Evolutionary conservation across 108 stramenopile genomes (phyloP).

Genomic region (Phaeodactylum tricornutum): DNA sequence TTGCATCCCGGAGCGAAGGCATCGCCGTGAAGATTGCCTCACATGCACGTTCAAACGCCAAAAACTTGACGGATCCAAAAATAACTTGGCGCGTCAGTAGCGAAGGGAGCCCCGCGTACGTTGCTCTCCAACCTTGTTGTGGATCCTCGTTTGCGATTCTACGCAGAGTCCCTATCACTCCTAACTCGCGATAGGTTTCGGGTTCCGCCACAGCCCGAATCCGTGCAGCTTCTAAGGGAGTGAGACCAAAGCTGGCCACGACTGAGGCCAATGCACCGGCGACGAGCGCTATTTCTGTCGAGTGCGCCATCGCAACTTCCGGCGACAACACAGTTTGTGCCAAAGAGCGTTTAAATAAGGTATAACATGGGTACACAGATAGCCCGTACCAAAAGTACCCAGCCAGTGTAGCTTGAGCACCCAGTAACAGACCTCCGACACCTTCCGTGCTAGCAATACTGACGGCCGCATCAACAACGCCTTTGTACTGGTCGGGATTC

Average conservation of each 20-base stretch:
- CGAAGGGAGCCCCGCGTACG: slow-evolving; percentile 86
- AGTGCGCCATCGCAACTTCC: slow-evolving; percentile 46
- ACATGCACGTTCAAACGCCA: slow-evolving; percentile 85
- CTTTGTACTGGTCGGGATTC: slow-evolving; percentile 37
- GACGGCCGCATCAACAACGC: slow-evolving; percentile 16
- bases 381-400: slow-evolving; percentile 93
- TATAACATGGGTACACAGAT: slow-evolving; percentile 86
- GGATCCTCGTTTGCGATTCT: slow-evolving; percentile 55
- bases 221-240: slow-evolving; percentile 74
- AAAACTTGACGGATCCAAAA: slow-evolving; percentile 91
- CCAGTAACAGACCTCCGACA: slow-evolving; percentile 48
- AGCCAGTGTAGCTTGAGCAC: slow-evolving; percentile 81
- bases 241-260: slow-evolving; percentile 83
- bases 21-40: slow-evolving; percentile 47
- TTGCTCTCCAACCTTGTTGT: slow-evolving; percentile 39
- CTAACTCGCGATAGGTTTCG: slow-evolving; percentile 36
- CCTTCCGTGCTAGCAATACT: slow-evolving; percentile 72
- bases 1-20: slow-evolving; percentile 51
- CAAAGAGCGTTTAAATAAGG: slow-evolving; percentile 80
- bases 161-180: slow-evolving; percentile 54
- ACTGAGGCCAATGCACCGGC: slow-evolving; percentile 86
- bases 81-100: slow-evolving; percentile 88
- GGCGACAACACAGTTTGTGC: slow-evolving; percentile 27
- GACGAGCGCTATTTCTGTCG: slow-evolving; percentile 67
- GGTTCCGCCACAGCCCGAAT: slow-evolving; percentile 88